A percentile compares a stretch with the other conserved stretches of the same genome.
These are phyloP conservation scores for Spathaspora arborariae DNA, from an alignment of 805 yeast species.

Conservation along the genomic window DNA sequence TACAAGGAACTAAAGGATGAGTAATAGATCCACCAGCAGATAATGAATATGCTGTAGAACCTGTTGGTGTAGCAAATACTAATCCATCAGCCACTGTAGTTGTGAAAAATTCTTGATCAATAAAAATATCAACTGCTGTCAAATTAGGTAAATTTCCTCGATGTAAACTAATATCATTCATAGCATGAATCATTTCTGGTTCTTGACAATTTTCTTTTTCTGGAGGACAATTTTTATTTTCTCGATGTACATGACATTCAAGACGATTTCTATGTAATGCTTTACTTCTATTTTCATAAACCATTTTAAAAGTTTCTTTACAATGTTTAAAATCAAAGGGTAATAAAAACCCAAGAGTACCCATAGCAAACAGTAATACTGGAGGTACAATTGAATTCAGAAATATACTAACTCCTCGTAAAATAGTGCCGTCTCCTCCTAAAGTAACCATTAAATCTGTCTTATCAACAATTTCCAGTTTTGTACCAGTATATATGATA, in stretches of 20 bases:
- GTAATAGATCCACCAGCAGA: constrained; percentile 91
- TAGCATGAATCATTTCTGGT: constrained; percentile 58
- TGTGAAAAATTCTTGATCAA: constrained; percentile 81
- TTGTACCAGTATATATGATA: constrained; percentile 55
- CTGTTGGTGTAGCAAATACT: constrained; percentile 84
- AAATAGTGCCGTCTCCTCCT: constrained; percentile 96
- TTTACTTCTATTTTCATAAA: constrained; percentile 63
- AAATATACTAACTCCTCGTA: constrained; percentile 78
- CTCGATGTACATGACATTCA: constrained; percentile 60
- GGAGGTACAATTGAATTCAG: constrained; percentile 80
- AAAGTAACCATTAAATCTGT: constrained; percentile 80
- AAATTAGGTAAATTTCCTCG: constrained; percentile 86
- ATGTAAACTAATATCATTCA: constrained; percentile 89
- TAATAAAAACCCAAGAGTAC: constrained; percentile 83
- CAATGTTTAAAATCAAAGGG: constrained; percentile 78
- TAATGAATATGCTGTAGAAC: constrained; percentile 89
- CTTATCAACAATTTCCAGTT: constrained; percentile 53
- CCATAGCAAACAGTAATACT: constrained; percentile 80
- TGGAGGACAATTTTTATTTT: not conserved
- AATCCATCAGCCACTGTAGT: constrained; percentile 92
- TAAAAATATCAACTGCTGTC: constrained; percentile 76
- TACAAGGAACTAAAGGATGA: constrained; percentile 82
- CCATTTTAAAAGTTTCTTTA: constrained; percentile 56
- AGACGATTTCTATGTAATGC: constrained; percentile 76
- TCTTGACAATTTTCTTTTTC: constrained; percentile 9